Base-by-base conservation (phyloP, 768 basidiomycete species). In the Panaeolus papilionaceus region DNA sequence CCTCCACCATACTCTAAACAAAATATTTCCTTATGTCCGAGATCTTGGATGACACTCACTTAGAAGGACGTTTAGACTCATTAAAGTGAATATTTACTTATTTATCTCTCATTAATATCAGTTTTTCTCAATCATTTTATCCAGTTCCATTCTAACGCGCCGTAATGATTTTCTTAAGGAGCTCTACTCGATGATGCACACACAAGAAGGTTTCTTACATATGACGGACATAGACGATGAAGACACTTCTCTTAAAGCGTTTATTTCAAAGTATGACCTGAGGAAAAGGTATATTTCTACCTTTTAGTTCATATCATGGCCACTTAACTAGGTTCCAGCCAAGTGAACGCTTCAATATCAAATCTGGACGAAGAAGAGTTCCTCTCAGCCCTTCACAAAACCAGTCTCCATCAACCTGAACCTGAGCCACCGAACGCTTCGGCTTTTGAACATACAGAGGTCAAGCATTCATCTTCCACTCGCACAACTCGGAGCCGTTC, bases 121-220 rank as follows among this genome's bases (percentile, higher is more conserved):
- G 51, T 49, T 67, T 45, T 61, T 64, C 47, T 49, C 8, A 23
- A 14, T 12, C 62, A 68, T 62, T 51, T 58, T 62, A 63, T 68
- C 20, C 69, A 94, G 92, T 75, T 83, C 81, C 70, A 89, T 94
- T 69, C 78, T 87, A 51, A 78, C 83, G 61, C 88, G 87, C 71
- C 83, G 92, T 76, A 90, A 91, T 88, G 88, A 81, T 64, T 84
- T 93, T 62, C 84, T 94, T 75, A 83, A 84, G 49, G 86, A 93
- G 76, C 88, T 94, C 87, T 91, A 86, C 78, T 78, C 79, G 64
- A 85, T 94, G 82, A 83, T 92, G 62, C 84, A 82, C 66, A 82
- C 82, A 66, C 85, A 86, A 72, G 80, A 85, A 63, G 80, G 79
- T 70, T 72, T 84, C 51, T 58, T 58, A 14, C 84, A 84, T 26